phyloP scores from a whole-genome alignment of 2,329 filamentous ascomycete species.

The Colletotrichum coccodes region DNA sequence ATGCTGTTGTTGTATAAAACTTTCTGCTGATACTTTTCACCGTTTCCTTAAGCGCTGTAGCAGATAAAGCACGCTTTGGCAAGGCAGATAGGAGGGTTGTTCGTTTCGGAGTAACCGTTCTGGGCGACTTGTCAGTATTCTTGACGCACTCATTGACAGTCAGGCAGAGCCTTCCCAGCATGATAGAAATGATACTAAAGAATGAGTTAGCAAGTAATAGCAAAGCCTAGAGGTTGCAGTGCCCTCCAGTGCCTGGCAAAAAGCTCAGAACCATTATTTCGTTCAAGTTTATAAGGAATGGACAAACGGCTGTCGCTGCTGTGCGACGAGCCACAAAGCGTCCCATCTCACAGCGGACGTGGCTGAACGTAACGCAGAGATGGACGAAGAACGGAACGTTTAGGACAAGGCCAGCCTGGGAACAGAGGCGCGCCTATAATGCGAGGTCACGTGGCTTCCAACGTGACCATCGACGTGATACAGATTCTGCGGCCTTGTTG shows the following conservation, averaged over 20 bases:
- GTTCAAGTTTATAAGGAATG: no score
- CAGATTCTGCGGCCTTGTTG: no score
- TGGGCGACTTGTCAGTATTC: constrained; percentile 34
- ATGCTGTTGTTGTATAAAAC: constrained; percentile 31
- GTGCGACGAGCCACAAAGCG: no score
- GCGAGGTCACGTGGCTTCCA: no score
- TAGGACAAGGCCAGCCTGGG: no score
- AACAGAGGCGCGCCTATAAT: no score
- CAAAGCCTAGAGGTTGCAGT: not conserved
- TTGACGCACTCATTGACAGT: constrained; percentile 48
- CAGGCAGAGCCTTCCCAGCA: constrained; percentile 53
- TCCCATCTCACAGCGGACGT: no score
- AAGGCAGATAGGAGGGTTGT: constrained; percentile 19
- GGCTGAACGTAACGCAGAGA: no score
- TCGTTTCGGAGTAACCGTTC: constrained; percentile 21
- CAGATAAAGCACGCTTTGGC: constrained; percentile 37
- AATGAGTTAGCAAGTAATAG: constrained; percentile 24
- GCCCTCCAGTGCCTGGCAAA: constrained; percentile 42
- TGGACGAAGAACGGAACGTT: no score
- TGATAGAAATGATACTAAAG: constrained; percentile 49
- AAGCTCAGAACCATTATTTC: no score
- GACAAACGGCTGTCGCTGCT: no score
- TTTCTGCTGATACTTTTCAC: constrained; percentile 35
- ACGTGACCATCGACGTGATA: no score
- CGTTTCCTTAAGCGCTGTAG: constrained; percentile 37